phyloP scores from a whole-genome alignment of 345 rosid genomes.

The Pseudoturritis turrita region DNA sequence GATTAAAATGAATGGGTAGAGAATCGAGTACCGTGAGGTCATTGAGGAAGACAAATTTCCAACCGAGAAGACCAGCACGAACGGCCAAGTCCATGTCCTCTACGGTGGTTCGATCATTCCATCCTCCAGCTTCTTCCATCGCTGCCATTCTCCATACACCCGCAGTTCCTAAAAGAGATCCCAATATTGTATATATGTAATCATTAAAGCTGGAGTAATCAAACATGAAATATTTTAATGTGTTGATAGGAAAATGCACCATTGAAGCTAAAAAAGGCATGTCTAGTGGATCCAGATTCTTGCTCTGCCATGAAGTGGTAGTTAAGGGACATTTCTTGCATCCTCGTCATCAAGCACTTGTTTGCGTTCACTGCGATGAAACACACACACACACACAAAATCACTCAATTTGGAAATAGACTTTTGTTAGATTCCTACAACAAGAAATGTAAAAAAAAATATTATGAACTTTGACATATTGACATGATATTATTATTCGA shows the following conservation, averaged over 20 bases:
- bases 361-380: slow-evolving; percentile 26
- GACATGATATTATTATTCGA: not conserved
- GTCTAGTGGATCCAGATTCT: slow-evolving; percentile 30
- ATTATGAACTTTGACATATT: not conserved
- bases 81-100: slow-evolving; percentile 99
- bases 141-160: slow-evolving; percentile 96
- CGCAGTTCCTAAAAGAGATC: slow-evolving; percentile 63
- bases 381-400: not conserved
- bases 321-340: slow-evolving; percentile 33
- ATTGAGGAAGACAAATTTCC: slow-evolving; percentile 90
- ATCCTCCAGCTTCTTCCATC: slow-evolving; percentile 96
- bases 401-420: not conserved
- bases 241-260: slow-evolving; percentile 4
- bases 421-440: not conserved
- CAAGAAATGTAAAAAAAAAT: too few relatives aligned
- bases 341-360: slow-evolving; percentile 36
- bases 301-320: slow-evolving; percentile 37
- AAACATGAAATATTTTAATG: not conserved
- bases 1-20: not conserved
- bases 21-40: slow-evolving; percentile 64
- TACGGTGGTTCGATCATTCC: slow-evolving; percentile 96
- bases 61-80: slow-evolving; percentile 85
- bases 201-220: not conserved
- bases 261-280: slow-evolving; percentile 34
- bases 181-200: not conserved